phyloP scores from a whole-genome alignment of 345 rosid genomes.

The Erodium maritimum region DNA sequence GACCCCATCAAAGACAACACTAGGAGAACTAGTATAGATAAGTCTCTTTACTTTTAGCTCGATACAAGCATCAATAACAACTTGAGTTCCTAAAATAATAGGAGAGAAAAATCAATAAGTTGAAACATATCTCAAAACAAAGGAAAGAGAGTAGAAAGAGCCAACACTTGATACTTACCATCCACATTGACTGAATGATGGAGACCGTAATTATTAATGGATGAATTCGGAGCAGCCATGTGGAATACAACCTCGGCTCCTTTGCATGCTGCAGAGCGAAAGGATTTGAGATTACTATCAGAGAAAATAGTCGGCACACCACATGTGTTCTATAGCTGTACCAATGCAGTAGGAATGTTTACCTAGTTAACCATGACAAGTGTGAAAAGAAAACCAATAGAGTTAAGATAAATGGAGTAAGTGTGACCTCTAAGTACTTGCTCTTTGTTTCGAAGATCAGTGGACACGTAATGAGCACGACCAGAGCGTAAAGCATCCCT shows the following conservation, averaged over 20 bases:
- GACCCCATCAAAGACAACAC: conserved; percentile 84
- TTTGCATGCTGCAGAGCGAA: conserved; percentile 34
- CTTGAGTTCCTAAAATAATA: conserved; percentile 31
- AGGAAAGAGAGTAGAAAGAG: neutral
- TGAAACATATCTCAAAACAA: neutral
- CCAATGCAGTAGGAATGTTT: no score
- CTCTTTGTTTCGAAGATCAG: conserved; percentile 67
- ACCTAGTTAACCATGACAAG: neutral
- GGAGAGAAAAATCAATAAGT: neutral
- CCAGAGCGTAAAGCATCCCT: conserved; percentile 64
- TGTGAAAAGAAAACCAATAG: neutral
- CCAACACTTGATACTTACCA: conserved; percentile 28
- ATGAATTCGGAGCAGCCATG: conserved; percentile 97
- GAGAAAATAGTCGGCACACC: neutral
- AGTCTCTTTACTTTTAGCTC: conserved; percentile 72
- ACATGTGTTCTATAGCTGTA: neutral
- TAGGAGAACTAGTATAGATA: conserved; percentile 88
- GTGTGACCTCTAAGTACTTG: conserved; percentile 61
- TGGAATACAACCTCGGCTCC: conserved; percentile 87
- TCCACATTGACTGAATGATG: conserved; percentile 83
- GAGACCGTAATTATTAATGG: conserved; percentile 61
- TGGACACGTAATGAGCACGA: conserved; percentile 39
- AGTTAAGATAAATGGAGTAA: neutral
- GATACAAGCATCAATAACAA: conserved; percentile 72
- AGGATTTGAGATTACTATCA: neutral